Base-by-base conservation (phyloP, 805 yeast species). In the Hanseniaspora guilliermondii region DNA sequence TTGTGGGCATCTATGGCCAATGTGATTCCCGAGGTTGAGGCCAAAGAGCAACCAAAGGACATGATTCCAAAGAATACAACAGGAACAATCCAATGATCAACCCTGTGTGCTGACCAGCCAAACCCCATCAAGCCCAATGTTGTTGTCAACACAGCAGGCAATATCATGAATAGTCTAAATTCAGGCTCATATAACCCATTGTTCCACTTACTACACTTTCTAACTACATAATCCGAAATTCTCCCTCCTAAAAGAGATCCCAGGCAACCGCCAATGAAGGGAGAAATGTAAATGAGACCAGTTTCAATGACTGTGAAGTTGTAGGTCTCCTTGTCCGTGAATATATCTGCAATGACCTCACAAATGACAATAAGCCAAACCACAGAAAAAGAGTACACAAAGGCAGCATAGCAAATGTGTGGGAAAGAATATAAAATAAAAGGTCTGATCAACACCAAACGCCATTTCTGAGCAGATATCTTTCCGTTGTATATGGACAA, bases 331-430 rank as follows among this genome's bases (percentile, higher is more conserved):
- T 48, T 37, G 14, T 61, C 58, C 1, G 70, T 60, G 61, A 79
- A 80, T 16, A 79, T 74, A 3, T 72, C 69, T 2, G 79, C 70
- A 36, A 80, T 72, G 0, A 79, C 71, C 60, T 79, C 83, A 1
- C 82, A 76, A 46, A 80, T 74, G 32, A 79, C 76, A 61, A 80
- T 79, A 46, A 80, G 72, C 83, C 83, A 80, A 19, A 79, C 81
- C 21, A 80, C 81, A 16, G 82, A 77, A 52, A 79, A 67, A 0
- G 80, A 68, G 61, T 80, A 79, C 2, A 77, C 62, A 8, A 79
- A 60, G 1, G 82, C 68, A 0, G 80, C 75, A 60, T 71, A 80
- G 4, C 76, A 60, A 17, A 80, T 68, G 1, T 76, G 67, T 0
- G 83, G 83, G 62, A 79, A 80, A 27, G 67, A 60, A 55, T 66